These are phyloP conservation scores for Kluyveromyces aestuarii DNA, from an alignment of 805 yeast genomes.

Conservation along the genomic window DNA sequence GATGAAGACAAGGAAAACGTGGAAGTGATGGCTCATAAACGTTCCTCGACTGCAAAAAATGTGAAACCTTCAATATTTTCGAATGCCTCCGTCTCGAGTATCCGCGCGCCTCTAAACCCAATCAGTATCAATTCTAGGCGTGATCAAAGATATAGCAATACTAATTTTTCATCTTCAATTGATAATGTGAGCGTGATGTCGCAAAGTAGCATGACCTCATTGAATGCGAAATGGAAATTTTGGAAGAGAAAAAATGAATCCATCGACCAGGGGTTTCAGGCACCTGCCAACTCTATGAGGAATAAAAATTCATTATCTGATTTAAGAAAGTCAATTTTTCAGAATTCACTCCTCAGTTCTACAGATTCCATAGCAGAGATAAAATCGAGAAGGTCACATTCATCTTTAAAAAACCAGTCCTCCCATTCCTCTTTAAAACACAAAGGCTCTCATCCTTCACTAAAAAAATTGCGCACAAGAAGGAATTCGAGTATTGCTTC, in stretches of 20 bases:
- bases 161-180: constrained; percentile 2
- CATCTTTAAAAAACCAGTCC: constrained; percentile 21
- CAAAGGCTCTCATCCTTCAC: constrained; percentile 22
- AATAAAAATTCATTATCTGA: constrained; percentile 17
- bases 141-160: background rate
- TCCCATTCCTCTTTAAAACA: constrained; percentile 6
- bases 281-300: constrained; percentile 7
- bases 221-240: constrained; percentile 27
- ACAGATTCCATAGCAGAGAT: constrained; percentile 4
- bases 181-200: constrained; percentile 5
- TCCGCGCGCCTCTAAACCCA: constrained; percentile 3
- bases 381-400: constrained; percentile 8
- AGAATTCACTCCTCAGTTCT: background rate
- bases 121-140: constrained; percentile 5
- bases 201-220: constrained; percentile 15
- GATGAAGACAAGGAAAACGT: constrained; percentile 18
- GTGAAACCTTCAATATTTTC: background rate
- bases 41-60: background rate
- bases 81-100: background rate
- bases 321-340: constrained; percentile 14
- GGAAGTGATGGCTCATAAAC: constrained; percentile 1
- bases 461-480: constrained; percentile 22
- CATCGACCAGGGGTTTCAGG: background rate
- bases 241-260: constrained; percentile 22
- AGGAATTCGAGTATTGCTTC: constrained; percentile 16